Evolutionary conservation across 192 early-diverging fungal genomes (phyloP), one percentile per base, ranked within the genome.

Genomic region (Backusella tuberculispora): DNA sequence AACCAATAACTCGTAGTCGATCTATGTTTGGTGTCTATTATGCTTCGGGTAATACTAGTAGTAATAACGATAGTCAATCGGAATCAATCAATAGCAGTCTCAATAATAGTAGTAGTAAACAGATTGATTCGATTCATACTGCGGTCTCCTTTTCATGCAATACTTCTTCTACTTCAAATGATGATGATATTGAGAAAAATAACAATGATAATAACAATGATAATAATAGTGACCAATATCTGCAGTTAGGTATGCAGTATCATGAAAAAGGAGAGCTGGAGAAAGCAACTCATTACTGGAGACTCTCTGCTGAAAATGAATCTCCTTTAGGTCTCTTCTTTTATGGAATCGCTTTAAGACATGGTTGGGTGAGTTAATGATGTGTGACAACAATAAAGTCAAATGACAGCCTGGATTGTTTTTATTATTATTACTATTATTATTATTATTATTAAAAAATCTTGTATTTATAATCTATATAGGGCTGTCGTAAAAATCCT

Each of bases 321-420:
- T 88, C 85, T 69, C 89, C 91, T 14, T 81, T 92, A 1, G 91
- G 91, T 10, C 86, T 92, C 82, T 82, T 92, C 66, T 87, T 94
- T 74, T 92, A 91, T 73, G 92, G 92, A 3, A 78, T 94, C 44
- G 90, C 92, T 15, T 83, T 92, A 15, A 87, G 92, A 15, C 92
- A 94, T 77, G 92, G 92, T 42, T 94, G 92, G 92, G 87, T 80
- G 69, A 76, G 68, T 29, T 43, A 15, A 37, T 13, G 6, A 21
- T 29, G 19, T 29, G 5, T 47, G 53, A 34, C n/a, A 13, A 64
- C 42, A 43, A 43, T 26, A 19, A 19, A 12, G 12, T 10, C 63
- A 13, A 48, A 44, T 29, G 29, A 34, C 29, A 34, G 29, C 29
- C 9, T 14, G 63, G 14, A 0, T n/a, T 48, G 3, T 48, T 48